These are phyloP conservation scores for Volvox reticuliferus DNA, from an alignment of 139 green algal genomes.

Conservation along the genomic window DNA sequence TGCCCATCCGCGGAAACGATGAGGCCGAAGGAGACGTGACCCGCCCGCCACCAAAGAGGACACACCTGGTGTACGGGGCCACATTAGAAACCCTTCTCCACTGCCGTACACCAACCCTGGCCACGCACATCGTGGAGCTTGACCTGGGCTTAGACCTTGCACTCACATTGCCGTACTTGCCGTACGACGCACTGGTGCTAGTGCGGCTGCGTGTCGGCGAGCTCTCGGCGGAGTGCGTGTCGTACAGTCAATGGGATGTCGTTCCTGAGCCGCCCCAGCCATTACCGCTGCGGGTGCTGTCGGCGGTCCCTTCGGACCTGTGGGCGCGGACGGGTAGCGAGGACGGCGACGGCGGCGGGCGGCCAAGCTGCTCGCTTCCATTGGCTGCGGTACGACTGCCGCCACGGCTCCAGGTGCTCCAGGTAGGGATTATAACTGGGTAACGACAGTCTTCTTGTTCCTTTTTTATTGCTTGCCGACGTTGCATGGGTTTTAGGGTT, in stretches of 20 bases:
- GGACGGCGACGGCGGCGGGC: neutral
- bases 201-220: conserved; percentile 16
- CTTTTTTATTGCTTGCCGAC: no score
- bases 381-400: neutral
- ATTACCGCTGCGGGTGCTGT: neutral
- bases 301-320: neutral
- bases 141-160: conserved; percentile 3
- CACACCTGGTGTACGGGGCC: neutral
- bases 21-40: neutral
- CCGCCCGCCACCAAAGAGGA: neutral
- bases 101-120: neutral
- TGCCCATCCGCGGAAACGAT: neutral
- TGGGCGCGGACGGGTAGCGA: neutral
- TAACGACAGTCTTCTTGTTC: no score
- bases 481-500: no score
- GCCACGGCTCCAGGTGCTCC: conserved; percentile 1
- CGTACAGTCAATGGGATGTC: neutral
- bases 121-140: neutral
- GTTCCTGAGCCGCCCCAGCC: conserved; percentile 13
- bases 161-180: conserved; percentile 20
- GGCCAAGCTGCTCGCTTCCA: neutral
- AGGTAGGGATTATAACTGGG: neutral
- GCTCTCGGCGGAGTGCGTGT: conserved; percentile 7
- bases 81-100: neutral
- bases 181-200: neutral